A percentile compares a stretch with the other conserved stretches of the same genome.
Evolutionary conservation across 2,329 filamentous ascomycete species (phyloP).

Genomic region (Phialocephala subalpina): DNA sequence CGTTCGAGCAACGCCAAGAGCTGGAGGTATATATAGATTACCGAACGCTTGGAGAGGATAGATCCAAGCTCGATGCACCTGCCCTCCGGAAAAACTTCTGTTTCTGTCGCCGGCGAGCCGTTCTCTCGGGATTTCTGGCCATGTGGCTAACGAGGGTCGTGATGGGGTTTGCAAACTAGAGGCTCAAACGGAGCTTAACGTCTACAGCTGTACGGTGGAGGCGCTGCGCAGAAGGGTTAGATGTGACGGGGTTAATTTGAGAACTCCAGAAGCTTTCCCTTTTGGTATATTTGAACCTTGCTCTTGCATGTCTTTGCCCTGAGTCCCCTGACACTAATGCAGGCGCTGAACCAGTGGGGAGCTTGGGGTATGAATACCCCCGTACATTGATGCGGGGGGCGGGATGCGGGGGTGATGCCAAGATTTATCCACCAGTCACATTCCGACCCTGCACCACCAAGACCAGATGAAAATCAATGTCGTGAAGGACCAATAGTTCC

Average conservation of each 20-base stretch:
- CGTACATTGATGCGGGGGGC: conserved; percentile 8
- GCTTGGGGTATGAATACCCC: background rate
- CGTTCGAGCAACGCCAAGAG: background rate
- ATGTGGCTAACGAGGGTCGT: conserved; percentile 2
- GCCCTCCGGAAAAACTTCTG: conserved; percentile 3
- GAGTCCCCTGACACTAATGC: conserved; percentile 13
- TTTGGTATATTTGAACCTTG: background rate
- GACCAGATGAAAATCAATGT: conserved; percentile 1
- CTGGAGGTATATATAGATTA: background rate
- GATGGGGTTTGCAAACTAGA: background rate
- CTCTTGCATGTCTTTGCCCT: background rate
- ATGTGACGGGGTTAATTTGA: conserved; percentile 9
- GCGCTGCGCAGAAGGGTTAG: background rate
- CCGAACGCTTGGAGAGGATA: background rate
- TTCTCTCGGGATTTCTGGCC: background rate
- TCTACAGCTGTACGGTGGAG: too few relatives aligned
- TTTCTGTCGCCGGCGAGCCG: background rate
- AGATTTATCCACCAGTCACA: conserved; percentile 12
- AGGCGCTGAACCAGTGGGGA: background rate
- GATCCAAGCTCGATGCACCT: background rate
- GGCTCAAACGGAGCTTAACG: background rate
- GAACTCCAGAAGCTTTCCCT: background rate
- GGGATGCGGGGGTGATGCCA: conserved; percentile 8
- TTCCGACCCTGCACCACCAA: background rate
- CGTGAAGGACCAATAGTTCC: conserved; percentile 3